phyloP scores from a whole-genome alignment of 2,329 filamentous ascomycete genomes.

The Verticillium klebahnii region DNA sequence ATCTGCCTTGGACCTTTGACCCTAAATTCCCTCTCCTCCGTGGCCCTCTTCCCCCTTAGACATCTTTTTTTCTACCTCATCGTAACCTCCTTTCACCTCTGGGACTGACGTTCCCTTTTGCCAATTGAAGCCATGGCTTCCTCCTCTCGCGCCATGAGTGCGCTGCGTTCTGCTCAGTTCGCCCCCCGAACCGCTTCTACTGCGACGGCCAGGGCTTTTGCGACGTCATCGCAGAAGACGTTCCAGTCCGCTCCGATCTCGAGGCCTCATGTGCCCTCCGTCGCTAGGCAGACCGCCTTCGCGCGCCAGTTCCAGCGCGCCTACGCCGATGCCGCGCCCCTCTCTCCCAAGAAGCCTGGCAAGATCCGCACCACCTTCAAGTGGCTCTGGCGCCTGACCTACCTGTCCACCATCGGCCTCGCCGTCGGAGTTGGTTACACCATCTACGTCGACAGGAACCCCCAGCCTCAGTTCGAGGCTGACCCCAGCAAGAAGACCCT shows the following conservation, averaged over 20 bases:
- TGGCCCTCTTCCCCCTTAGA: constrained; percentile 4
- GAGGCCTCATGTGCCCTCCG: constrained; percentile 6
- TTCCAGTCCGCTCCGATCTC: constrained; percentile 4
- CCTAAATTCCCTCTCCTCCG: constrained; percentile 8
- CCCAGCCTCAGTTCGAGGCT: constrained; percentile 69
- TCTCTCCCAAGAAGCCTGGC: constrained; percentile 42
- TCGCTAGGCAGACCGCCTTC: constrained; percentile 16
- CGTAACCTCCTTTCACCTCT: background rate
- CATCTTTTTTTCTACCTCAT: constrained; percentile 6
- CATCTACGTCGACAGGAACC: constrained; percentile 79
- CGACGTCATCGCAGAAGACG: constrained; percentile 21
- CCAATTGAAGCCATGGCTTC: constrained; percentile 37
- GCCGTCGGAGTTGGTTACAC: constrained; percentile 71
- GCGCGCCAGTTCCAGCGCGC: constrained; percentile 37
- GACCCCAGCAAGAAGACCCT: constrained; percentile 95
- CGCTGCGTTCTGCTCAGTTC: constrained; percentile 22
- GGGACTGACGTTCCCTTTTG: constrained; percentile 9
- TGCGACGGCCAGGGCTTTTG: constrained; percentile 25
- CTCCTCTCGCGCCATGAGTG: constrained; percentile 35
- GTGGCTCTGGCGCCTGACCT: constrained; percentile 80
- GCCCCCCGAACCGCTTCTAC: constrained; percentile 19
- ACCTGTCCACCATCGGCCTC: constrained; percentile 66
- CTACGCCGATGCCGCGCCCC: constrained; percentile 45
- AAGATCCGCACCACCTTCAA: constrained; percentile 66
- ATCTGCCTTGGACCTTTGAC: background rate